These are phyloP conservation scores for Brassica rapa DNA, from an alignment of 345 rosid genomes.

Conservation along the genomic window DNA sequence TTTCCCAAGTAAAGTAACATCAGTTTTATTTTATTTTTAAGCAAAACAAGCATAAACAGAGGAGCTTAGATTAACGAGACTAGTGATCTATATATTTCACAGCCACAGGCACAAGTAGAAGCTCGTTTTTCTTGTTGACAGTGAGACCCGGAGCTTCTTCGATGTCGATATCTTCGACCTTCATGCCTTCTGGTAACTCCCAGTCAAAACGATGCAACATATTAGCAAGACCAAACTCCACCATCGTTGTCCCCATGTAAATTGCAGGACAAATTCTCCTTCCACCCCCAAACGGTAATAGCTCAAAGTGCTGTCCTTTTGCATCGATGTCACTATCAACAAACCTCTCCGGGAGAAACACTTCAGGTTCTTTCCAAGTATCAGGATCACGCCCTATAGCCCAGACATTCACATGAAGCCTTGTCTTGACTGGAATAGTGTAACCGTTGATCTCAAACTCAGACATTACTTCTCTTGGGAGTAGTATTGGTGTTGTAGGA, in stretches of 20 bases:
- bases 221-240: constrained; percentile 47
- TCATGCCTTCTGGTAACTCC: constrained; percentile 40
- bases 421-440: constrained; percentile 31
- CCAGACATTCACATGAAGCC: constrained; percentile 43
- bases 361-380: constrained; percentile 45
- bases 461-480: constrained; percentile 49
- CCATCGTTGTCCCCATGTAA: constrained; percentile 28
- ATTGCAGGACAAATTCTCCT: constrained; percentile 27
- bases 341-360: constrained; percentile 48
- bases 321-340: constrained; percentile 33
- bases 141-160: constrained; percentile 44
- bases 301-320: constrained; percentile 27
- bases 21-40: no score
- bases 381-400: constrained; percentile 45
- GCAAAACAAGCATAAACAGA: background rate
- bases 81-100: constrained; percentile 1
- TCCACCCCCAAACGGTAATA: constrained; percentile 21
- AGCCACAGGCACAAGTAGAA: constrained; percentile 47
- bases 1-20: no score
- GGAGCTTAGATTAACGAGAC: background rate
- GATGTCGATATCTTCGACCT: constrained; percentile 37
- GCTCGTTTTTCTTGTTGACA: constrained; percentile 29
- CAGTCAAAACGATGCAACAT: constrained; percentile 46
- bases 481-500: constrained; percentile 10
- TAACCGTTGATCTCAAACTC: constrained; percentile 29